Percentiles rank a stretch among this genome's conserved stretches.
These are phyloP conservation scores for Teunomyces barrocoloradensis DNA, from an alignment of 805 yeast genomes.

Conservation along the genomic window DNA sequence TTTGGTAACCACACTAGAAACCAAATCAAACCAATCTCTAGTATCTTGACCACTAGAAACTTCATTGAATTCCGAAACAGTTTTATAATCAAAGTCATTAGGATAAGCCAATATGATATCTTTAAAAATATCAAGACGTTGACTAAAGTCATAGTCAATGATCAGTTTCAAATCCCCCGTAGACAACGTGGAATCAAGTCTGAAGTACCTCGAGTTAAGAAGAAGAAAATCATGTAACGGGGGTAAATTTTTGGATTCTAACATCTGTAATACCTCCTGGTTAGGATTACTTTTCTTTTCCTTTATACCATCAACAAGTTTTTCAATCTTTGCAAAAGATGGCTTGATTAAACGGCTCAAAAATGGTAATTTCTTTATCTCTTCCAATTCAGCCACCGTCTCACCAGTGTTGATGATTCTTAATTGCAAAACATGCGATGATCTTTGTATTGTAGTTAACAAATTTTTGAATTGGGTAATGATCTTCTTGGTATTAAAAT, in stretches of 20 bases:
- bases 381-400: neutral
- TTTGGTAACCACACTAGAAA: conserved; percentile 42
- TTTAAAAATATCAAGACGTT: conserved; percentile 37
- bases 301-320: conserved; percentile 4
- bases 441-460: conserved; percentile 20
- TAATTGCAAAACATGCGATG: conserved; percentile 35
- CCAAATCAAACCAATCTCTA: conserved; percentile 48
- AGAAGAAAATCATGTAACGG: conserved; percentile 39
- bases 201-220: conserved; percentile 55
- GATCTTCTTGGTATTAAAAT: conserved; percentile 39
- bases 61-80: conserved; percentile 13
- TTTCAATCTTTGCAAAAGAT: conserved; percentile 8
- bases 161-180: conserved; percentile 34
- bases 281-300: conserved; percentile 4
- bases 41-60: conserved; percentile 17
- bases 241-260: conserved; percentile 31
- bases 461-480: conserved; percentile 42
- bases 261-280: conserved; percentile 12
- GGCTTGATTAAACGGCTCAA: conserved; percentile 1
- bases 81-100: conserved; percentile 17
- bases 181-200: conserved; percentile 23
- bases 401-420: conserved; percentile 28
- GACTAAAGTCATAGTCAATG: conserved; percentile 45
- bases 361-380: neutral
- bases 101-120: conserved; percentile 29